These are phyloP conservation scores for Saccharomycopsis amapae DNA, from an alignment of 805 yeast genomes.

Conservation along the genomic window DNA sequence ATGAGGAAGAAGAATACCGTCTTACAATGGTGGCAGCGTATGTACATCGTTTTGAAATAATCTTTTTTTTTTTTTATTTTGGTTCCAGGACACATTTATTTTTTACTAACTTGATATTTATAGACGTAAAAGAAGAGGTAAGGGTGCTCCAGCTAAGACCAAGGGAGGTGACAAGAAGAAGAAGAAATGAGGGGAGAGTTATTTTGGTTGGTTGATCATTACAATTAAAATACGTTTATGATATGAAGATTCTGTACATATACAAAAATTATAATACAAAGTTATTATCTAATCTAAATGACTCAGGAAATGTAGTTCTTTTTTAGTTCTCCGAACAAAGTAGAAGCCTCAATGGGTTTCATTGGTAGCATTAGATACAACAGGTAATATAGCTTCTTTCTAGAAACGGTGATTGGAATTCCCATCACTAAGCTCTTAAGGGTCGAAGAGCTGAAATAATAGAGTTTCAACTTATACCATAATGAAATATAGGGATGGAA, in stretches of 20 bases:
- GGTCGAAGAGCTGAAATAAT: constrained; percentile 37
- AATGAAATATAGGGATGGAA: constrained; percentile 42
- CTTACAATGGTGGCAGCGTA: constrained; percentile 47
- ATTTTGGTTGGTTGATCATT: no score
- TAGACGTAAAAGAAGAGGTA: constrained; percentile 73
- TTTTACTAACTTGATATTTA: constrained; percentile 7
- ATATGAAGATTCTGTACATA: background rate
- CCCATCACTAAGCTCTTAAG: constrained; percentile 40
- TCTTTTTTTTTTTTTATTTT: background rate
- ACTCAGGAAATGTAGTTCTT: constrained; percentile 1
- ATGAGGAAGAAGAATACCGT: constrained; percentile 66
- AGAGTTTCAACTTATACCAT: constrained; percentile 33
- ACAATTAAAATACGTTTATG: no score
- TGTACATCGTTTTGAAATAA: background rate
- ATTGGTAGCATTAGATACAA: constrained; percentile 6
- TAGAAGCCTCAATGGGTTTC: background rate
- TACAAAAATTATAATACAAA: background rate
- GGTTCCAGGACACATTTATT: background rate
- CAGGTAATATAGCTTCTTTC: constrained; percentile 39
- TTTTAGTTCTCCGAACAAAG: constrained; percentile 7
- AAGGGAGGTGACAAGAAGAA: constrained; percentile 35
- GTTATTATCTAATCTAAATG: background rate
- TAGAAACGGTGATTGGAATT: constrained; percentile 35
- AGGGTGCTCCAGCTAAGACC: constrained; percentile 80
- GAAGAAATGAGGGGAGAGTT: no score